phyloP scores from a whole-genome alignment of 2,329 filamentous ascomycete species.

The Fusarium mundagurra region DNA sequence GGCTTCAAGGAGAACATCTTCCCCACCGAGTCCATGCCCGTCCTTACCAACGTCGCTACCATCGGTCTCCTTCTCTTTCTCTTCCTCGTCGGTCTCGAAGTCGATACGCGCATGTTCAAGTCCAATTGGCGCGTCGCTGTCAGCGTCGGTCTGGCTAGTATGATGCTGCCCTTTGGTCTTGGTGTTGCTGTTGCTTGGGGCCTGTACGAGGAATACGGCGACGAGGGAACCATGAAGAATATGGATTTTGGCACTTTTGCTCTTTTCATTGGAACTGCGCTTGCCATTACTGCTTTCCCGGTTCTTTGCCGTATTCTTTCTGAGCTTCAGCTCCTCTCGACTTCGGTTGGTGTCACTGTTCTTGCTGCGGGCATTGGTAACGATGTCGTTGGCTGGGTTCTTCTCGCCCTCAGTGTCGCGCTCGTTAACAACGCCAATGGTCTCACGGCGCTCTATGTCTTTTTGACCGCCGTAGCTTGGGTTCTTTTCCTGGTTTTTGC shows the following conservation, averaged over 20 bases:
- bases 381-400: slow-evolving; percentile 80
- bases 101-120: slow-evolving; percentile 79
- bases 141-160: slow-evolving; percentile 80
- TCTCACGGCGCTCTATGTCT: slow-evolving; percentile 83
- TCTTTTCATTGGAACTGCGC: slow-evolving; percentile 88
- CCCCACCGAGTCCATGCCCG: slow-evolving; percentile 76
- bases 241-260: slow-evolving; percentile 66
- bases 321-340: slow-evolving; percentile 85
- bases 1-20: slow-evolving; percentile 82
- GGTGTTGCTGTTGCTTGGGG: slow-evolving; percentile 85
- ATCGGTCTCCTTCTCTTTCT: slow-evolving; percentile 85
- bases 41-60: slow-evolving; percentile 81
- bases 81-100: slow-evolving; percentile 88
- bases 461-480: slow-evolving; percentile 80
- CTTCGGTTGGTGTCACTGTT: slow-evolving; percentile 86
- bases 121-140: slow-evolving; percentile 84
- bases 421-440: slow-evolving; percentile 89
- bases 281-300: slow-evolving; percentile 91
- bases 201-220: slow-evolving; percentile 77
- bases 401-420: slow-evolving; percentile 91
- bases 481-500: slow-evolving; percentile 77
- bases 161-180: slow-evolving; percentile 84
- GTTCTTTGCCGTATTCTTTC: slow-evolving; percentile 94
- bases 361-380: slow-evolving; percentile 93
- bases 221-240: slow-evolving; percentile 50